Base-by-base conservation (phyloP, 352 stramenopile species). In the Phytophthora multivora region DNA sequence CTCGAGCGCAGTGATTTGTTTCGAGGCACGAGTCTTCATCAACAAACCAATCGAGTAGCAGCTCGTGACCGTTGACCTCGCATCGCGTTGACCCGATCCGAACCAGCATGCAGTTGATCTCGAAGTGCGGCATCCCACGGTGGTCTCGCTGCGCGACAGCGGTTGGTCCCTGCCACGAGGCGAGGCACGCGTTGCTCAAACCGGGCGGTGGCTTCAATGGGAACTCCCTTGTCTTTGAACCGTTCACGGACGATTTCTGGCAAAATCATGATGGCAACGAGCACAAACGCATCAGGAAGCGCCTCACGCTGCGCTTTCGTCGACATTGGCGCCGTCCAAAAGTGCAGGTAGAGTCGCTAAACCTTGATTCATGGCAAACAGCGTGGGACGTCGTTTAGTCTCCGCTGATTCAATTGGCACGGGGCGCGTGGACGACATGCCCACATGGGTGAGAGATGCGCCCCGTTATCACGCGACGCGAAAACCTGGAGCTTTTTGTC, bases 101-200 rank as follows among this genome's bases (percentile, higher is more conserved):
- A 60, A 43, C 42, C 39, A 66, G 50, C 50, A 58, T 66, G 36
- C 63, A 54, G 42, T 63, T 71, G 49, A 47, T 59, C 41, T 58
- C 19, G 15, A 25, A 30, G 36, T 46, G 36, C 36, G 3, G 21
- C 5, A 31, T 71, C 42, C 63, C 63, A 71, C 63, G 56, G 42
- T 63, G 12, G 63, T 71, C 56, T 71, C 50, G 49, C 49, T 57
- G 47, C 23, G 35, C 49, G 48, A 56, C 33, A 52, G 15, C 49
- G 56, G 56, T 71, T 71, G 63, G 63, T 23, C 31, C 21, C 38
- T 35, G 63, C 38, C 63, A 71, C 63, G 62, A 53, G 56, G 31
- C 33, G 15, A 51, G 56, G 41, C 63, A 71, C 63, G 57, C 63
- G 49, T 53, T 63, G 62, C 54, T 64, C 38, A 66, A 57, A 60